phyloP scores from a whole-genome alignment of 192 early-diverging fungal species.

The Backusella sp. region DNA sequence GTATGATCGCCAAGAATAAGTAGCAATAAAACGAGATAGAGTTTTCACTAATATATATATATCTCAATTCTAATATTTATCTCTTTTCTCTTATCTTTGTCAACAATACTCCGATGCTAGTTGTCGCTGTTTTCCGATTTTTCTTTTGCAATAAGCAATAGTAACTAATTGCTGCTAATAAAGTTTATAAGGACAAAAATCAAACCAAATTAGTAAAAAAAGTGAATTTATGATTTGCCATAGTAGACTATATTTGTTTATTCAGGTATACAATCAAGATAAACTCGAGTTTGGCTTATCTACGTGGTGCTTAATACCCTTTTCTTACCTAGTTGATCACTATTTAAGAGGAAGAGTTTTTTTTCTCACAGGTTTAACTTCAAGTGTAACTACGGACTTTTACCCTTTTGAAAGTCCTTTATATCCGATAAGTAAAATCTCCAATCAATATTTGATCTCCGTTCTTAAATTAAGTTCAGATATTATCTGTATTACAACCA shows the following conservation, averaged over 20 bases:
- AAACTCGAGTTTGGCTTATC: neutral
- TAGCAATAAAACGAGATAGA: neutral
- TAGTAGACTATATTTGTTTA: neutral
- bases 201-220: neutral
- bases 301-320: neutral
- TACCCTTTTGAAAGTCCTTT: neutral
- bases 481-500: neutral
- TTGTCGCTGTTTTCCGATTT: neutral
- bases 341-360: neutral
- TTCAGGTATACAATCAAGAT: neutral
- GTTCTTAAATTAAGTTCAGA: neutral
- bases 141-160: neutral
- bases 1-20: neutral
- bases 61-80: neutral
- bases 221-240: neutral
- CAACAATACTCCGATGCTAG: neutral
- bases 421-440: neutral
- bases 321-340: neutral
- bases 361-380: constrained; percentile 4
- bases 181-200: neutral
- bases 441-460: constrained; percentile 5
- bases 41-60: neutral
- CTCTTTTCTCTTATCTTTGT: neutral
- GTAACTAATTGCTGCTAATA: neutral
- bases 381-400: constrained; percentile 1